Percentiles rank a stretch among this genome's conserved stretches.
Evolutionary conservation across 148 eudicot genomes (phyloP).

Genomic region (Dianthus caryophyllus): DNA sequence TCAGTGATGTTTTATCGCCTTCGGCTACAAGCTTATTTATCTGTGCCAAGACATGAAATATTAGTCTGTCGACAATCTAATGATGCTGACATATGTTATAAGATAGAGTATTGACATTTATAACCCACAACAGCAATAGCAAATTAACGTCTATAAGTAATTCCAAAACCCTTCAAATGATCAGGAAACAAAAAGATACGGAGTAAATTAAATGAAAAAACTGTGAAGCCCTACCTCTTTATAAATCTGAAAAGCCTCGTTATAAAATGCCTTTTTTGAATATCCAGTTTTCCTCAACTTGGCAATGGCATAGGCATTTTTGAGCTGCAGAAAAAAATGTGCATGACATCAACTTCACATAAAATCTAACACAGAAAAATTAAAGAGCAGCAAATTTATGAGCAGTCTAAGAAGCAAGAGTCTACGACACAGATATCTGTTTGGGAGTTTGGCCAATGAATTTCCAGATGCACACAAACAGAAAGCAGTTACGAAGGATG

Average conservation of each 20-base stretch:
- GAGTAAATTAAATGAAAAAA: not conserved
- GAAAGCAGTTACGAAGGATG: not conserved
- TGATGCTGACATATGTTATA: not conserved
- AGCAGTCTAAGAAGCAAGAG: not conserved
- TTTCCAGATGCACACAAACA: not conserved
- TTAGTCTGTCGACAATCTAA: not conserved
- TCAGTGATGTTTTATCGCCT: slow-evolving; percentile 69
- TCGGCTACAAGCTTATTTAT: slow-evolving; percentile 61
- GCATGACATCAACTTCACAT: not conserved
- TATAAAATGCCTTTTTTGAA: slow-evolving; percentile 68
- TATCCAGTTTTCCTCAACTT: slow-evolving; percentile 84
- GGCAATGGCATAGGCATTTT: slow-evolving; percentile 79
- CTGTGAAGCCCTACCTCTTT: slow-evolving; percentile 53
- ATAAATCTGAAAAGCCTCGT: slow-evolving; percentile 70
- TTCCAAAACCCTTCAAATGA: not conserved
- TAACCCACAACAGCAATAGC: not conserved
- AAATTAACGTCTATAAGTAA: not conserved
- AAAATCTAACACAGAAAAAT: not conserved
- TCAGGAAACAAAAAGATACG: not conserved
- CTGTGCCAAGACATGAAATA: slow-evolving; percentile 31
- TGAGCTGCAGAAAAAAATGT: slow-evolving; percentile 54
- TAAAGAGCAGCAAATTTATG: too few relatives aligned
- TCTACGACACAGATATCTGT: not conserved
- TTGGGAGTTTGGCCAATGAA: not conserved
- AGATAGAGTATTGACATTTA: not conserved